Evolutionary conservation across 2,329 filamentous ascomycete genomes (phyloP), one percentile per base, ranked within the genome.

Genomic region (Cordyceps tenuipes): DNA sequence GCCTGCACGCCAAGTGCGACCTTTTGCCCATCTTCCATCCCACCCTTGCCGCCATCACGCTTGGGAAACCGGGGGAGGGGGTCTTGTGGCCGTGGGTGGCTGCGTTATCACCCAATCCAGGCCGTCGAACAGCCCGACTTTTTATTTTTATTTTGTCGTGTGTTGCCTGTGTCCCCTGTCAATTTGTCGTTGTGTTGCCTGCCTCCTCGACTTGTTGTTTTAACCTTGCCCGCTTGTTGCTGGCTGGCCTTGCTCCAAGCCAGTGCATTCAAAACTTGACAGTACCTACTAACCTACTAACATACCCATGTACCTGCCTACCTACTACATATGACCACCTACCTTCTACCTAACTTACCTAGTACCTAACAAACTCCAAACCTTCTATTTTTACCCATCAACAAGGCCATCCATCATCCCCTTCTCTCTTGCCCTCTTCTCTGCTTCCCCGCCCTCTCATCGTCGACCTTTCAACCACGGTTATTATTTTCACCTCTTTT

Each of bases 21-120:
- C 36, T 55, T 47, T 15, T n/a, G 50, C 23, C 51, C 51, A 50
- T 55, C 51, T 31, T 21, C 50, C 34, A n/a, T 50, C 31, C 43
- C 43, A 60, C 36, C 51, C 51, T 60, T 60, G 58, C 50, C 51
- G 58, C 50, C 51, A 50, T 52, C 46, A 61, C 47, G 41, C 53
- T 46, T 23, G 34, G 52, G 57, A 59, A 48, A 59, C 52, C 36
- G 59, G 59, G 53, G 59, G 59, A 56, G 53, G 53, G 52, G 52
- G 34, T 29, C 31, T 47, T 49, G 44, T 49, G 44, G 34, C 57
- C 36, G 52, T 41, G 23, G 19, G 61, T 59, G 55, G 61, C 61
- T 62, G 57, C 57, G 50, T 54, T 62, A 59, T 61, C 60, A 55
- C 50, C 60, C 60, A 62, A 62, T 62, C 60, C 55, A 59, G 21